phyloP scores from a whole-genome alignment of 1,284 basidiomycete species.

The Cystobasidiaceae sp. region DNA sequence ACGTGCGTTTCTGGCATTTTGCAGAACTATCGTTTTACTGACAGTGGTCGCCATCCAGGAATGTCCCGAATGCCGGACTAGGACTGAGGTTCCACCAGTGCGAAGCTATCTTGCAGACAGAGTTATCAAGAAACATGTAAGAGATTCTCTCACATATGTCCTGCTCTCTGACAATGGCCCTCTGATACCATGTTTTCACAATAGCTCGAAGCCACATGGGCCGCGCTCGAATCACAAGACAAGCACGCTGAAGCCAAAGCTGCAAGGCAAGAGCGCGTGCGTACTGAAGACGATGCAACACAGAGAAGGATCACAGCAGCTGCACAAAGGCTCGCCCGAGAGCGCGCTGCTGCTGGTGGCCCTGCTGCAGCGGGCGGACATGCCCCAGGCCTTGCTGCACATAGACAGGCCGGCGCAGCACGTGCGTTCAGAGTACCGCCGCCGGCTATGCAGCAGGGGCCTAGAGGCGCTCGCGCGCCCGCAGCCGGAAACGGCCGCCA shows the following conservation, averaged over 20 bases:
- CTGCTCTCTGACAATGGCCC: too few relatives aligned
- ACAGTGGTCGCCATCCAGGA: not conserved
- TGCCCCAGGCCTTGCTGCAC: not conserved
- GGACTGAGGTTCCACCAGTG: not conserved
- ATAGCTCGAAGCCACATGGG: conserved; percentile 1
- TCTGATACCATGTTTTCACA: not conserved
- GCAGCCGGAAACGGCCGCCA: not conserved
- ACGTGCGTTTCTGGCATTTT: not conserved
- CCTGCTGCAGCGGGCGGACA: not conserved
- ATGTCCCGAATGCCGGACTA: conserved; percentile 20
- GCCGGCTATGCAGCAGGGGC: not conserved
- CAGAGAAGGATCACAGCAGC: not conserved
- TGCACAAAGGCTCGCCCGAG: not conserved
- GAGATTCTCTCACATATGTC: not conserved
- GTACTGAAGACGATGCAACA: not conserved
- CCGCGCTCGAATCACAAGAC: conserved; percentile 8
- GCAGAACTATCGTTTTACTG: not conserved
- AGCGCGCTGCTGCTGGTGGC: not conserved
- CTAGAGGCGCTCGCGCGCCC: not conserved
- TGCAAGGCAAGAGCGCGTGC: conserved; percentile 1
- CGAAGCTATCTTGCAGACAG: conserved; percentile 15
- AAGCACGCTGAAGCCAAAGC: conserved; percentile 8
- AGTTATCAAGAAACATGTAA: conserved; percentile 27
- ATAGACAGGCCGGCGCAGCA: not conserved
- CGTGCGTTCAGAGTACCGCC: too few relatives aligned